These are phyloP conservation scores for Aureobasidium melanogenum DNA, from an alignment of 2,329 filamentous ascomycete genomes.

Conservation along the genomic window DNA sequence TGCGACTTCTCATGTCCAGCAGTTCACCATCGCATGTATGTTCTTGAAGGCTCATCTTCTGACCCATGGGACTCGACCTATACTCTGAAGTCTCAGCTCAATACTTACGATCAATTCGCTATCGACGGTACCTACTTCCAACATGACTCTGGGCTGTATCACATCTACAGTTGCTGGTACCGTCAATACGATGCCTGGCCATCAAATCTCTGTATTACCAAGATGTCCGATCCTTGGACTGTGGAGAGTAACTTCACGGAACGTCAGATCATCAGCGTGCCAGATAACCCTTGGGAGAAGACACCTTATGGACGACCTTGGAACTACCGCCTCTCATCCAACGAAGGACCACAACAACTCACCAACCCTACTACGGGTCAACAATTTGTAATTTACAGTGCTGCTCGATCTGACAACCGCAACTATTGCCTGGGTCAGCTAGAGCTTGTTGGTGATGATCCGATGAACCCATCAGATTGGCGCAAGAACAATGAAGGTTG, in stretches of 20 bases:
- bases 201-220: slow-evolving; percentile 45
- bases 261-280: slow-evolving; percentile 38
- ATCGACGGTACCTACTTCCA: slow-evolving; percentile 47
- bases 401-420: slow-evolving; percentile 42
- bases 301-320: slow-evolving; percentile 40
- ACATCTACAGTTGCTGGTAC: slow-evolving; percentile 35
- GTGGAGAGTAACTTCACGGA: slow-evolving; percentile 37
- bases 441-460: slow-evolving; percentile 40
- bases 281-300: slow-evolving; percentile 43
- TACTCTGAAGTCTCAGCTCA: slow-evolving; percentile 36
- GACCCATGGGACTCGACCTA: slow-evolving; percentile 40
- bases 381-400: slow-evolving; percentile 41
- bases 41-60: slow-evolving; percentile 34
- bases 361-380: slow-evolving; percentile 39
- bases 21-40: slow-evolving; percentile 44
- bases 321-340: slow-evolving; percentile 39
- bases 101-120: slow-evolving; percentile 45
- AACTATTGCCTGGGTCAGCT: slow-evolving; percentile 46
- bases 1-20: slow-evolving; percentile 42
- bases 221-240: slow-evolving; percentile 40
- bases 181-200: slow-evolving; percentile 41
- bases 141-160: slow-evolving; percentile 32
- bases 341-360: slow-evolving; percentile 44
- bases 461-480: slow-evolving; percentile 42
- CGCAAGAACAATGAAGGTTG: slow-evolving; percentile 37